Evolutionary conservation across 768 basidiomycete genomes (phyloP), one percentile per base, ranked within the genome.

Genomic region (Amanita phalloides): DNA sequence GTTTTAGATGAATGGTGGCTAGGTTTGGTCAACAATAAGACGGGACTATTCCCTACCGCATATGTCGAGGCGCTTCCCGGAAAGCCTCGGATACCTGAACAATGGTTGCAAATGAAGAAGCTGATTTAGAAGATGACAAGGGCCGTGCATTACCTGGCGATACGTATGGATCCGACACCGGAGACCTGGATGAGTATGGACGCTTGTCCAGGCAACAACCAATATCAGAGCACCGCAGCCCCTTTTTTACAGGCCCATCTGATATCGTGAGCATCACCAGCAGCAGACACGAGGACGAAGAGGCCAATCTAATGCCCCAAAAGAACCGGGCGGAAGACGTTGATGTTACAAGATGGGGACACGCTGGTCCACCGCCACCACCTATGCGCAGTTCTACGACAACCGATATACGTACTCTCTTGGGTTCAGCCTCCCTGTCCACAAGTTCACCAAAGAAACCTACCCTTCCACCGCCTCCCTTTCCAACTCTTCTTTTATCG

Each of bases 1-100:
- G 87, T 92, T 0, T 70, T 90, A 32, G 86, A 89, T 55, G 90
- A 81, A 54, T 94, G 92, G 92, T 94, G 90, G 86, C 78, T 91
- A 71, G 92, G 91, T 5, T 81, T 86, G 61, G 62, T 80, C 32
- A 68, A 76, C 51, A 89, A 87, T 1, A 72, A 72, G 55, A 80
- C 75, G 48, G 92, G 92, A 11, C 63, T 95, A 38, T 94, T 96
- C 73, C 92, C 92, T 0, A 75, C 79, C 1, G 75, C 81, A 5
- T 86, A 90, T 64, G 83, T 81, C 7, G 86, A 90, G 57, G 61
- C 68, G 26, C 59, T 75, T 1, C 61, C 65, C 7, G 62, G 67
- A 21, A 67, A 64, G 43, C 65, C 71, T 14, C 55, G 65, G 47
- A 41, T 38, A 54, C 46, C 48, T 43, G 28, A 50, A 54, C 21